Evolutionary conservation across 1,139 yeast genomes (phyloP).

Genomic region (Blastobotrys arbuscula): DNA sequence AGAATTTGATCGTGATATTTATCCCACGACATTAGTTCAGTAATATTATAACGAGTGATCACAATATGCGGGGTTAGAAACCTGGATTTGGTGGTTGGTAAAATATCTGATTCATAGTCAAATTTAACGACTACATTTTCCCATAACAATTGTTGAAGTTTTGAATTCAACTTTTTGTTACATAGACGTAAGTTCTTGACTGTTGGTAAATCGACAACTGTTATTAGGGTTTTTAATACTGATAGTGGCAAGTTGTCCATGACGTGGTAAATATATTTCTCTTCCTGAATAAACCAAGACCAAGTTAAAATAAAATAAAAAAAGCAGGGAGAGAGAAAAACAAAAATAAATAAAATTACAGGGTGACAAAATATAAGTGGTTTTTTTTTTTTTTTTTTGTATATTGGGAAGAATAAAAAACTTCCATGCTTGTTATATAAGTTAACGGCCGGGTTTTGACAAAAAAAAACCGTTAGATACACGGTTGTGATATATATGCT

Average conservation of each 20-base stretch:
- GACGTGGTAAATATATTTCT: neutral
- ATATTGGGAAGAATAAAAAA: no score
- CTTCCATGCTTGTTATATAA: no score
- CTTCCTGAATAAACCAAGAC: neutral
- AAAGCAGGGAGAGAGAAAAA: neutral
- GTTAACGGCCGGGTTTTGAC: no score
- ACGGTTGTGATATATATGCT: no score
- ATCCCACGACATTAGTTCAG: slow-evolving; percentile 7
- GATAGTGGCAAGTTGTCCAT: neutral
- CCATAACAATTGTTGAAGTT: slow-evolving; percentile 1
- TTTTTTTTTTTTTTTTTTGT: neutral
- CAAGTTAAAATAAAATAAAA: neutral
- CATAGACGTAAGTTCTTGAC: neutral
- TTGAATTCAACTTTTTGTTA: neutral
- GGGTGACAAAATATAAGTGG: neutral
- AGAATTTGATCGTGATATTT: neutral
- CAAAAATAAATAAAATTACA: neutral
- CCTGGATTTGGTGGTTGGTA: slow-evolving; percentile 1
- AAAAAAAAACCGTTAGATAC: no score
- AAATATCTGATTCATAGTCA: slow-evolving; percentile 11
- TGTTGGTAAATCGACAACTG: neutral
- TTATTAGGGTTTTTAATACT: neutral
- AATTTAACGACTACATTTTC: neutral
- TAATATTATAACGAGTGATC: slow-evolving; percentile 4
- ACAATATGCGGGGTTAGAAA: neutral